Evolutionary conservation across 2,329 filamentous ascomycete species (phyloP), one percentile per base, ranked within the genome.

Genomic region (Ophiostoma ulmi): DNA sequence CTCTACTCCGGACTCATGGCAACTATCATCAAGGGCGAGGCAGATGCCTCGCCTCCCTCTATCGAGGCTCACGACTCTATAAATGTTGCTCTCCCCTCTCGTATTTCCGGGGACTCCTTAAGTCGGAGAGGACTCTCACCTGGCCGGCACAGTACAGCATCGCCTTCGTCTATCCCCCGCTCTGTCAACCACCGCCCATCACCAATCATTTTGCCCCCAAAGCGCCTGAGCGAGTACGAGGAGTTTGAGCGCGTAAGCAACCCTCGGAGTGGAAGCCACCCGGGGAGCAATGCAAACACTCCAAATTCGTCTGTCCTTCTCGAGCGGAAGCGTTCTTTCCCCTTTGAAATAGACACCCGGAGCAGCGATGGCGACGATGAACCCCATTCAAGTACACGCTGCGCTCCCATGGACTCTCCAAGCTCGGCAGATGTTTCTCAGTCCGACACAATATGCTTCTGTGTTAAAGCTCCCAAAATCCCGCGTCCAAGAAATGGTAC

Each of bases 401-500:
- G 10, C 5, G 61, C 17, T 5, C 17, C 61, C 7, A n/a, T 72
- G 10, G 20, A 64, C 17, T 31, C 41, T 5, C 52, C 39, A 5
- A 58, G 69, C 7, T n/a, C 70, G 7, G 44, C 35, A 38, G 44
- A 48, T 11, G 20, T 58, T 3, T 20, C 61, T 0, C 64, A 70
- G 52, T 73, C 79, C 69, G 83, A 85, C 66, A 76, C 82, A 66
- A 83, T 87, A 44, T 88, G 86, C 77, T 80, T 87, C 73, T 88
- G 86, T 75, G 82, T 84, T 14, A 84, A 84, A 64, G 81, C 83
- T 22, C 85, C 85, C 5, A 88, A 87, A 76, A 83, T 88, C 66
- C 86, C 86, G 3, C 81, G 86, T 71, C 86, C 86, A 70, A 81
- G 86, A 66, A 88, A 88, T 76, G 85, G 86, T 88, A 79, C 80